Evolutionary conservation across 352 stramenopile genomes (phyloP), one percentile per base, ranked within the genome.

Genomic region (Phytopythium aichiense): DNA sequence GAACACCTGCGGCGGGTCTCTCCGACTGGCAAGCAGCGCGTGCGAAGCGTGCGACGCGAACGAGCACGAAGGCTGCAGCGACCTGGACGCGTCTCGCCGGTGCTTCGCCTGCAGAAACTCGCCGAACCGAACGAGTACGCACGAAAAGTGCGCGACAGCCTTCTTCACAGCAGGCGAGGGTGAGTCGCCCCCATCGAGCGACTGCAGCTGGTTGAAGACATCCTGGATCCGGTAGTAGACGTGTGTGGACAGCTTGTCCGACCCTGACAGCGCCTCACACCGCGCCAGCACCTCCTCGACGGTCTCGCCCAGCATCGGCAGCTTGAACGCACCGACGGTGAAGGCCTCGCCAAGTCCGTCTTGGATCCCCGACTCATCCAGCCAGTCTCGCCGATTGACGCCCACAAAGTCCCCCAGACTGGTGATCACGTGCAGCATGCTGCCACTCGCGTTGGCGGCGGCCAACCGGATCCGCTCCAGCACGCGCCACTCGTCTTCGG

Each of bases 391-490:
- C 18, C 18, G 20, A 3, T 40, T 33, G 2, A 56, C 31, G 9
- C 35, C 35, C 5, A 45, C 33, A 45, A 46, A 45, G 9, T 57
- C 31, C 1, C 28, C 35, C 20, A 57, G 11, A 7, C 52, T 33
- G 18, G 20, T 46, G 52, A 57, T n/a, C 31, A 45, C 52, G 13
- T 57, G 35, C 52, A 57, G 52, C 33, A 57, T 57, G 12, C 31
- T 31, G 9, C 33, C 52, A 18, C 13, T 28, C 20, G 20, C 9
- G 6, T 46, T 22, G 1, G 35, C 18, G 30, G 18, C 33, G 9
- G 16, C 22, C 31, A 11, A 46, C 8, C 8, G 20, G 20, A 57
- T 42, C 2, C 12, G 31, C 22, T 57, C 20, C 8, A 57, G 0
- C 1, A 57, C 20, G 4, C 7, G 9, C 52, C 52, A 57, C 22